These are phyloP conservation scores for Zopfochytrium polystomum DNA, from an alignment of 371 early-diverging fungal genomes.

Conservation along the genomic window DNA sequence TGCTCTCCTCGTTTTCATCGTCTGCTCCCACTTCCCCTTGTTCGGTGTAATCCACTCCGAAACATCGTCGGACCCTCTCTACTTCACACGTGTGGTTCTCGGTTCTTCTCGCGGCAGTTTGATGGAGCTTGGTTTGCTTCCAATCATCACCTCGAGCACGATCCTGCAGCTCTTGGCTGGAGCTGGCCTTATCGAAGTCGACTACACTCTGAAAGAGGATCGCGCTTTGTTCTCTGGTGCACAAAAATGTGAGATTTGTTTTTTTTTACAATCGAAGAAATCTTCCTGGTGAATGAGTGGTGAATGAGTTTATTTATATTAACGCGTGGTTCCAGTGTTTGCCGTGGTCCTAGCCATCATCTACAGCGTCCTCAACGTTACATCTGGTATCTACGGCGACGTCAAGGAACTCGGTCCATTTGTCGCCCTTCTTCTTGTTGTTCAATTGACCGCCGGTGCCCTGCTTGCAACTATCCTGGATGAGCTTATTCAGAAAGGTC, in stretches of 20 bases:
- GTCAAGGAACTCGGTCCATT: conserved; percentile 89
- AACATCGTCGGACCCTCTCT: conserved; percentile 90
- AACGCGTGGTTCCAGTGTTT: conserved; percentile 30
- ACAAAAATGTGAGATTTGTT: conserved; percentile 77
- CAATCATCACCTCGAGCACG: conserved; percentile 99
- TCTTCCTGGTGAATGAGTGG: not conserved
- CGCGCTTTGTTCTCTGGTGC: conserved; percentile 95
- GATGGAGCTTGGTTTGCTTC: conserved; percentile 99
- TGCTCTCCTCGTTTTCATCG: conserved; percentile 94
- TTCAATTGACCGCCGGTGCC: conserved; percentile 95
- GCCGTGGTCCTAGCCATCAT: conserved; percentile 92
- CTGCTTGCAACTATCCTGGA: conserved; percentile 95
- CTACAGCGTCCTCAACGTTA: conserved; percentile 67
- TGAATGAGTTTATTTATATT: not conserved
- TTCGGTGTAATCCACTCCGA: conserved; percentile 98
- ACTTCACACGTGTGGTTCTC: conserved; percentile 98
- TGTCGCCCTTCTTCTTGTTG: conserved; percentile 85
- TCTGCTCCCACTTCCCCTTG: conserved; percentile 98
- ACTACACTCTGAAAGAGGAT: conserved; percentile 96
- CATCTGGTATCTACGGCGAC: conserved; percentile 94
- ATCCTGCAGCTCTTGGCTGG: conserved; percentile 97
- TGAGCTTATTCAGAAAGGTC: conserved; percentile 99
- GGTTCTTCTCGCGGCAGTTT: conserved; percentile 99
- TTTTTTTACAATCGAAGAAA: not conserved
- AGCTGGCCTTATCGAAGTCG: conserved; percentile 93